Conservation (phyloP, 345 rosid species). For the Aquilaria sinensis region DNA sequence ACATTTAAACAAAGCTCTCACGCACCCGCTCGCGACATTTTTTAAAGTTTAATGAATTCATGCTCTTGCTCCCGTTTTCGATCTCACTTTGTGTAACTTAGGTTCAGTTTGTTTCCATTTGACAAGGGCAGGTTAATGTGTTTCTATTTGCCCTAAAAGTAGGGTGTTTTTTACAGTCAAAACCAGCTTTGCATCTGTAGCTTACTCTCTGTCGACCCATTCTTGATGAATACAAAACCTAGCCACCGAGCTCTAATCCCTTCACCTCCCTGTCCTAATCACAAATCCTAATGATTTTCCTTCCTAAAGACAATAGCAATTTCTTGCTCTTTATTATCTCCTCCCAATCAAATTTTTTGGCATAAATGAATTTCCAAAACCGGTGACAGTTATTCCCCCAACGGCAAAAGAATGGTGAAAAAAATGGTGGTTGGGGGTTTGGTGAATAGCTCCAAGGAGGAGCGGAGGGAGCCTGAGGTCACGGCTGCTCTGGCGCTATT, state of each 20-base stretch:
- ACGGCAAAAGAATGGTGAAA: slow-evolving; percentile 28
- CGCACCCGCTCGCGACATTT: no score
- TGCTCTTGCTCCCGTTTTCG: no score
- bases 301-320: slow-evolving; percentile 41
- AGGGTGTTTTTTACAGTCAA: no score
- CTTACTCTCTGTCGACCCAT: slow-evolving; percentile 7
- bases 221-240: slow-evolving; percentile 60
- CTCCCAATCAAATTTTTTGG: slow-evolving; percentile 4
- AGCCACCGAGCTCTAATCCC: slow-evolving; percentile 21
- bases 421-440: slow-evolving; percentile 64
- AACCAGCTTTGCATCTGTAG: no score
- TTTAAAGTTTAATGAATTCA: no score
- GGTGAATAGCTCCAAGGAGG: slow-evolving; percentile 72
- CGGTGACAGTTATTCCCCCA: neutral
- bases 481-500: slow-evolving; percentile 14
- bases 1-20: no score
- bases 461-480: slow-evolving; percentile 31
- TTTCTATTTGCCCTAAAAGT: no score
- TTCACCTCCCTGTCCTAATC: neutral
- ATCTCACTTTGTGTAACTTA: no score
- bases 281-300: slow-evolving; percentile 26
- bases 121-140: no score
- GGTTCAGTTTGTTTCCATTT: no score
- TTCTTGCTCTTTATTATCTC: slow-evolving; percentile 28
- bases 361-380: slow-evolving; percentile 22